Evolutionary conservation across 768 basidiomycete genomes (phyloP), one percentile per base, ranked within the genome.

Genomic region (Trametes maxima): DNA sequence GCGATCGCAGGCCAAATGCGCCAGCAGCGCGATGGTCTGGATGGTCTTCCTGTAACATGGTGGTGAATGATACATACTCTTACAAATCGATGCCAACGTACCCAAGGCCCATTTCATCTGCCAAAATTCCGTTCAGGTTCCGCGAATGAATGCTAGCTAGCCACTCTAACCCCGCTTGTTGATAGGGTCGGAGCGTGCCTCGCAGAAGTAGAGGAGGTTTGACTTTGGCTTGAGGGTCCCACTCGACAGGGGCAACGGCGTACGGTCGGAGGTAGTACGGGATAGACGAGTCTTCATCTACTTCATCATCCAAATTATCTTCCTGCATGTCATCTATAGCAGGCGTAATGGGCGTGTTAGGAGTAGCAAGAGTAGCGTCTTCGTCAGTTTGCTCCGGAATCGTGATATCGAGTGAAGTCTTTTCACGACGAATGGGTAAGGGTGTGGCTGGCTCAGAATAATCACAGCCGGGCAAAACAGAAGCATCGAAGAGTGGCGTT

Each of bases 51-150:
- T 98, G 68, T 43, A 62, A 40, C 48, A 5, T 51, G 24, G 54
- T 22, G 1, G 64, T 56, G 59, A 65, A 45, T 57, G 48, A 24
- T n/a, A 40, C n/a, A n/a, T 16, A 21, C 0, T 10, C 0, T n/a
- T 7, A 24, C 10, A 25, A 37, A 49, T 3, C 8, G 46, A 2
- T 40, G 12, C 22, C n/a, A 10, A 63, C 88, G 43, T 68, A 95
- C 93, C 94, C 94, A 7, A 96, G 75, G 45, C 94, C 95, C 94
- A 97, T 95, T 74, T 96, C 94, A 69, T 96, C 95, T 1, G 94
- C 93, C 43, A 94, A 76, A 50, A 94, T 93, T 0, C 91, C 91
- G 65, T 94, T 93, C 44, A 91, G 67, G 65, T 87, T 86, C 65
- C 92, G 92, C 40, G 79, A 78, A 71, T 95, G 94, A 57, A 96